A percentile compares a stretch with the other conserved stretches of the same genome.
phyloP scores from a whole-genome alignment of 2,329 filamentous ascomycete species.

The Diaporthe sp. region DNA sequence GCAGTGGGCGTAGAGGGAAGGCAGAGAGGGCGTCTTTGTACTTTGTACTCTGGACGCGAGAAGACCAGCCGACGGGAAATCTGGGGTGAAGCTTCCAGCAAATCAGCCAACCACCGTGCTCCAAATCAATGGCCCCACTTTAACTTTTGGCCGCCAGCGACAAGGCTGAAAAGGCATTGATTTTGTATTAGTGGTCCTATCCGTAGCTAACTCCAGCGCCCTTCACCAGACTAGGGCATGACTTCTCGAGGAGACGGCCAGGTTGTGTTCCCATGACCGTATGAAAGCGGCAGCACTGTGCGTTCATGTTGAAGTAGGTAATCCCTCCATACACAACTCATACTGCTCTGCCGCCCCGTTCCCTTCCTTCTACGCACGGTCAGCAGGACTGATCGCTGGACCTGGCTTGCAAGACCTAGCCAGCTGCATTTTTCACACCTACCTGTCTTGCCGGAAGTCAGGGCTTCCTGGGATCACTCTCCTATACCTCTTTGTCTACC shows the following conservation, averaged over 20 bases:
- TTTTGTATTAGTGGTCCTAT: constrained; percentile 4
- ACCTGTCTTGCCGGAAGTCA: not conserved
- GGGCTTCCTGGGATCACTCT: not conserved
- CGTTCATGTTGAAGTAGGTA: constrained; percentile 21
- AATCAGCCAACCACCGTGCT: not conserved
- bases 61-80: not conserved
- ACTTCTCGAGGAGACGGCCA: not conserved
- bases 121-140: not conserved
- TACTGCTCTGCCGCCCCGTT: no score
- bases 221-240: not conserved
- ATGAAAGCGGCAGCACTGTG: constrained; percentile 8
- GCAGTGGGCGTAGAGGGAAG: not conserved
- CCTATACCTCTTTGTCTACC: not conserved
- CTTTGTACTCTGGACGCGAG: not conserved
- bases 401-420: not conserved
- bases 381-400: not conserved
- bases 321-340: not conserved
- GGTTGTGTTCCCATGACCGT: not conserved
- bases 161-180: constrained; percentile 5
- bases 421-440: not conserved
- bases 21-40: not conserved
- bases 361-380: not conserved
- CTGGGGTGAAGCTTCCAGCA: constrained; percentile 16
- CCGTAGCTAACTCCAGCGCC: not conserved
- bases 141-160: constrained; percentile 10